phyloP scores from a whole-genome alignment of 306 rosid genomes.

The Vachellia pachyceras region DNA sequence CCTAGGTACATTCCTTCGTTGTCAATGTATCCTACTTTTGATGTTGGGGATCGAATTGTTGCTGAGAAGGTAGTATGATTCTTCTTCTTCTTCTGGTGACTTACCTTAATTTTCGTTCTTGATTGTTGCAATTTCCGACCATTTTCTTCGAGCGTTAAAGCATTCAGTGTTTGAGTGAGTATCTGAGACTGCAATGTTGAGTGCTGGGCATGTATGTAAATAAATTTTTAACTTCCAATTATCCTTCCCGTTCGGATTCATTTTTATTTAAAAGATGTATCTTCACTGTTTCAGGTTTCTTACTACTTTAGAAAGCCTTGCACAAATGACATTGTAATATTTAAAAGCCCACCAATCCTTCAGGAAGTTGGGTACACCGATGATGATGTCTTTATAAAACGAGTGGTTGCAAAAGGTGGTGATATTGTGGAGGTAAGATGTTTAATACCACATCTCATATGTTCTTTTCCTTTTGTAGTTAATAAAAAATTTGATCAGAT shows the following conservation, averaged over 20 bases:
- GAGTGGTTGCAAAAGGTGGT: slow-evolving; percentile 91
- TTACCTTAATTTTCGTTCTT: background rate
- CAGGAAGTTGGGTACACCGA: slow-evolving; percentile 94
- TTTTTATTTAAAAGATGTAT: slow-evolving; percentile 24
- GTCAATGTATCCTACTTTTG: slow-evolving; percentile 99
- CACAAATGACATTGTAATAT: slow-evolving; percentile 89
- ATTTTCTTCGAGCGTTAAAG: background rate
- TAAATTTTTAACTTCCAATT: slow-evolving; percentile 14
- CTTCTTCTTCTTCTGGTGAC: background rate
- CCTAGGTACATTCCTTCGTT: slow-evolving; percentile 98
- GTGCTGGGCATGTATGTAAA: background rate
- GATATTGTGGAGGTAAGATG: slow-evolving; percentile 83
- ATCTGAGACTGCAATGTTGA: background rate
- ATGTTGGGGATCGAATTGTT: slow-evolving; percentile 96
- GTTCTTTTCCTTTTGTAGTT: slow-evolving; percentile 2
- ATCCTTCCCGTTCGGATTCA: slow-evolving; percentile 8
- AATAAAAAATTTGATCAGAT: slow-evolving; percentile 17
- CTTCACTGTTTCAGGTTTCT: slow-evolving; percentile 69
- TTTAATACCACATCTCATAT: slow-evolving; percentile 25
- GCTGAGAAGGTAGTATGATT: slow-evolving; percentile 80
- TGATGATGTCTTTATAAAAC: slow-evolving; percentile 90
- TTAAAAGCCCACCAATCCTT: slow-evolving; percentile 94
- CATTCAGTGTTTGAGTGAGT: slow-evolving; percentile 19
- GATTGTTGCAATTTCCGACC: background rate
- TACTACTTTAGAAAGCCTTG: slow-evolving; percentile 96